Conservation (phyloP, 129 eudicot genomes). For the Pittosporum tobira region DNA sequence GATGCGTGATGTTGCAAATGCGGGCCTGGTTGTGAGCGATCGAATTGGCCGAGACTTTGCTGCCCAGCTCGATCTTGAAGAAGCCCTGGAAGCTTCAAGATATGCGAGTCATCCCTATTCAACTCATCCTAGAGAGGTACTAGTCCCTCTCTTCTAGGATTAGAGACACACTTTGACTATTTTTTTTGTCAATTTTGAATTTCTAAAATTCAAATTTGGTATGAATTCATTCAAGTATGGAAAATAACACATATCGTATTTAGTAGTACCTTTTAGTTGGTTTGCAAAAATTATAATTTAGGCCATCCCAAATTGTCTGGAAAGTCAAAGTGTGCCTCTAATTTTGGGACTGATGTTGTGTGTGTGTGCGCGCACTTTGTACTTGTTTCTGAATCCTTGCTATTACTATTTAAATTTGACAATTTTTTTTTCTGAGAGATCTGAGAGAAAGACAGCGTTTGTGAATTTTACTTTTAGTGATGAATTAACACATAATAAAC, state of each 20-base stretch:
- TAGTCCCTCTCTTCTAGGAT: too few species aligned
- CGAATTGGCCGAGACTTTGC: conserved; percentile 70
- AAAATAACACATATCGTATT: not conserved
- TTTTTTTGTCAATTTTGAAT: too few species aligned
- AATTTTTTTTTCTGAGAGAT: not conserved
- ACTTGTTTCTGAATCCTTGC: not conserved
- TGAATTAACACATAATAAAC: not conserved
- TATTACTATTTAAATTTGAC: not conserved
- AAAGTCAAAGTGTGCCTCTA: too few species aligned
- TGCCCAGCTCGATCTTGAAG: conserved; percentile 77
- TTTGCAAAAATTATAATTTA: too few species aligned
- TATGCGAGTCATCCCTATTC: conserved; percentile 87
- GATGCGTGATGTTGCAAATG: conserved; percentile 67
- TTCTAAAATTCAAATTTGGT: not conserved
- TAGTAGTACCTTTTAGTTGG: not conserved
- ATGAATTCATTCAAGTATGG: not conserved
- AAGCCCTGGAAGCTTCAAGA: conserved; percentile 89
- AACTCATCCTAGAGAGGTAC: conserved; percentile 91
- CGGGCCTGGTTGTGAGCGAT: conserved; percentile 70
- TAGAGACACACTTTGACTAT: too few species aligned
- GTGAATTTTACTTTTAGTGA: not conserved
- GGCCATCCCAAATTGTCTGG: too few species aligned
- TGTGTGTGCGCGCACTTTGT: too few species aligned
- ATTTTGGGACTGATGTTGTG: too few species aligned
- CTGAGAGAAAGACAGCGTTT: not conserved